phyloP scores from a whole-genome alignment of 2,329 filamentous ascomycete genomes.

The Shiraia bambusicola region DNA sequence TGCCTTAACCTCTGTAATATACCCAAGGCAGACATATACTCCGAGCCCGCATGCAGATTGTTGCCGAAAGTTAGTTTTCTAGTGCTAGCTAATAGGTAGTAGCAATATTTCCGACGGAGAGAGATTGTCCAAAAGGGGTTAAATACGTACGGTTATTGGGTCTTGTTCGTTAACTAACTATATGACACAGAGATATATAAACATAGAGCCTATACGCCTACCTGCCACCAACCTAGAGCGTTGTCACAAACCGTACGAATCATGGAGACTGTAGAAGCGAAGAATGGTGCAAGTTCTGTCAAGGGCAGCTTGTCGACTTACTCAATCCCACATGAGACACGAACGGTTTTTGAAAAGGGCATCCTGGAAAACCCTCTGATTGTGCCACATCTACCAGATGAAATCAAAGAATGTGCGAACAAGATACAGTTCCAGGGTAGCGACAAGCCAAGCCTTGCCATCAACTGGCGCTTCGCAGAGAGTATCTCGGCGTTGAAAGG shows the following conservation, averaged over 20 bases:
- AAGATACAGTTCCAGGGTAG: constrained; percentile 48
- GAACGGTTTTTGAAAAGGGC: constrained; percentile 38
- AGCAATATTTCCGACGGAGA: too few species aligned
- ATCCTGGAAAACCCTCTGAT: constrained; percentile 49
- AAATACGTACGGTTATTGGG: too few species aligned
- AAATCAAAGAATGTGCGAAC: constrained; percentile 39
- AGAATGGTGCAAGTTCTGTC: constrained; percentile 3
- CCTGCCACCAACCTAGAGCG: not conserved
- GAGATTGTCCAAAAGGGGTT: too few species aligned
- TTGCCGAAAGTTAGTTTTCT: too few species aligned
- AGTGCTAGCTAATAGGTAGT: too few species aligned
- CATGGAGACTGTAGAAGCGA: too few species aligned
- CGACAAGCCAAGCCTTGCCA: constrained; percentile 50
- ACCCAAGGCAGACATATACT: too few species aligned
- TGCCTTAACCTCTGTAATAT: too few species aligned
- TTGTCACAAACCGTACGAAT: not conserved
- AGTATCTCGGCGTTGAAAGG: constrained; percentile 54
- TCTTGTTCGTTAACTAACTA: too few species aligned
- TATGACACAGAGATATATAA: constrained; percentile 13
- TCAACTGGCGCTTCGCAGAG: constrained; percentile 60
- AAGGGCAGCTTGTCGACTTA: constrained; percentile 19
- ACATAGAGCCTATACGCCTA: not conserved
- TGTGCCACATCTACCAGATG: constrained; percentile 38
- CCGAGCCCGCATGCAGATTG: too few species aligned
- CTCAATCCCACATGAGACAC: constrained; percentile 31